Evolutionary conservation across 2,329 filamentous ascomycete species (phyloP).

Genomic region (Thelonectria rubi): DNA sequence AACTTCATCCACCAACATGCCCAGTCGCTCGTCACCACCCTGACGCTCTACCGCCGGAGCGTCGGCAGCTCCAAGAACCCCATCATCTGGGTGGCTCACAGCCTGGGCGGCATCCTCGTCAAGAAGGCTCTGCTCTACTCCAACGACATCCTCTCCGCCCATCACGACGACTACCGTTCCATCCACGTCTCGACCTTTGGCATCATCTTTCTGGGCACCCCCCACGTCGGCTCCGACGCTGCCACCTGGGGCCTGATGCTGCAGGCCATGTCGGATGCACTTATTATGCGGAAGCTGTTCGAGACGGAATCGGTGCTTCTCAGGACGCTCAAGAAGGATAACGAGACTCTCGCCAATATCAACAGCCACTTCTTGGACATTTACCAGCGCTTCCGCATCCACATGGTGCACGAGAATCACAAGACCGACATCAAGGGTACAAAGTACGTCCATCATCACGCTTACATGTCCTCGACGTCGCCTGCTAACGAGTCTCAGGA

Average conservation of each 20-base stretch:
- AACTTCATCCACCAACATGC: constrained; percentile 77
- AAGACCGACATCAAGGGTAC: constrained; percentile 74
- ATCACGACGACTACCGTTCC: constrained; percentile 71
- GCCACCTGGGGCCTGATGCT: constrained; percentile 74
- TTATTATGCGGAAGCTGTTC: constrained; percentile 72
- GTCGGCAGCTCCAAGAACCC: constrained; percentile 67
- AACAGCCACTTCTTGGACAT: constrained; percentile 78
- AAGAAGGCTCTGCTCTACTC: constrained; percentile 76
- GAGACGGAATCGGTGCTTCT: constrained; percentile 74
- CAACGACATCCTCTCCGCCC: constrained; percentile 65
- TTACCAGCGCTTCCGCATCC: constrained; percentile 74
- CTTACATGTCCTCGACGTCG: background rate
- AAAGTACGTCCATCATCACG: constrained; percentile 49
- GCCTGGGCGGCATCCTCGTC: constrained; percentile 75
- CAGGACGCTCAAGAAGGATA: constrained; percentile 76
- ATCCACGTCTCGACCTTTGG: constrained; percentile 80
- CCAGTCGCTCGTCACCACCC: constrained; percentile 70
- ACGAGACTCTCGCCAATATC: constrained; percentile 78
- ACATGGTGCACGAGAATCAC: constrained; percentile 80
- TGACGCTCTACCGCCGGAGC: constrained; percentile 70
- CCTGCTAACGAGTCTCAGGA: constrained; percentile 40
- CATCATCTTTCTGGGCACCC: constrained; percentile 80
- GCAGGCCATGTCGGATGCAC: constrained; percentile 72
- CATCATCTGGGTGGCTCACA: constrained; percentile 81
- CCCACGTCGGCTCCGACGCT: constrained; percentile 74